Percentiles rank a stretch among this genome's conserved stretches.
Conservation (phyloP, 768 basidiomycete genomes). For the Termitomyces sp. region DNA sequence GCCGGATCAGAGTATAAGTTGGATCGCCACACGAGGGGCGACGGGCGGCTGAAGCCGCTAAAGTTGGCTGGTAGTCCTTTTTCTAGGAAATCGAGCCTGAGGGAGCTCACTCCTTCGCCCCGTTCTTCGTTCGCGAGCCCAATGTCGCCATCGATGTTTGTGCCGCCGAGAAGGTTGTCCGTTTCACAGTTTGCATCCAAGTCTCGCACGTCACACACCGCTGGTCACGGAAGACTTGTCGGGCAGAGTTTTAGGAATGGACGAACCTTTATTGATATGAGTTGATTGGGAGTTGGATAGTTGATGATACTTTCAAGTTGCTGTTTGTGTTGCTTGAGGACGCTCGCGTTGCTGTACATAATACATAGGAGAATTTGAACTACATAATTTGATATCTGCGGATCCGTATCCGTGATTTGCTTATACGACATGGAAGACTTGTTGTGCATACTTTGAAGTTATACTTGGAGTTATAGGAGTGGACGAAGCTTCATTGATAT, state of each 20-base stretch:
- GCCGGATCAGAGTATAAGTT: neutral
- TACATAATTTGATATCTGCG: no score
- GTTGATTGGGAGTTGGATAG: neutral
- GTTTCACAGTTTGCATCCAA: neutral
- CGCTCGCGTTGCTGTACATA: neutral
- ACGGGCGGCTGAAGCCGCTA: neutral
- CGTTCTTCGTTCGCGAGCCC: neutral
- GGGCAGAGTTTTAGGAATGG: neutral
- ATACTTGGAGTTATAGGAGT: no score
- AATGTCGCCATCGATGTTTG: neutral
- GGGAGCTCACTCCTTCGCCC: constrained; percentile 1
- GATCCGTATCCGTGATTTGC: no score
- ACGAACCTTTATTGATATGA: neutral
- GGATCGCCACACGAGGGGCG: neutral
- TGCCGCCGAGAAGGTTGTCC: neutral
- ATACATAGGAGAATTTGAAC: no score
- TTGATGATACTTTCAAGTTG: no score
- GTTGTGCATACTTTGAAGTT: no score
- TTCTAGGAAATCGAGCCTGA: neutral
- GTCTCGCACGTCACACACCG: no score
- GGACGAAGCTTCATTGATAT: no score
- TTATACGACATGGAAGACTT: no score
- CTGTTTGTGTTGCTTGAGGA: no score
- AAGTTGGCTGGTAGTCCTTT: neutral
- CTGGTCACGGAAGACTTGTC: neutral